Conservation (phyloP, 306 rosid genomes). For the Castanea crenata region DNA sequence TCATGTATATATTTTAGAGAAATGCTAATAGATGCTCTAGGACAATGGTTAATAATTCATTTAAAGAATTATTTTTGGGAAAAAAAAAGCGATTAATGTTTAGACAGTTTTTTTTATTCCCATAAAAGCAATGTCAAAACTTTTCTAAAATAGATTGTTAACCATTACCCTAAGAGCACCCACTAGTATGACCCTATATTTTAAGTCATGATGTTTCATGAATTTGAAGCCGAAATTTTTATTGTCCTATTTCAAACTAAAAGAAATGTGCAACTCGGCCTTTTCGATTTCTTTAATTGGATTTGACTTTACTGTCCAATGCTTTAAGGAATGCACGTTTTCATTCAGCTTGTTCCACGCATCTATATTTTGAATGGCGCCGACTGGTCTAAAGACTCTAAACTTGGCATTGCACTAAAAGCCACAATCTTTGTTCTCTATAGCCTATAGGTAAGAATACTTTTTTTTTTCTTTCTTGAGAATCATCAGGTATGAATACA, state of each 20-base stretch:
- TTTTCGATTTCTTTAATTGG: background rate
- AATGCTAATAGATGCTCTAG: too few relatives aligned
- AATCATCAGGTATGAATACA: too few relatives aligned
- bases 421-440: background rate
- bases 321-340: background rate
- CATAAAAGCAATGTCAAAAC: too few relatives aligned
- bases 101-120: too few relatives aligned
- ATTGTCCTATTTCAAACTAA: background rate
- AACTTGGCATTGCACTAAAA: background rate
- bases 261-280: background rate
- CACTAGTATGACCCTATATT: too few relatives aligned
- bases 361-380: slow-evolving; percentile 16
- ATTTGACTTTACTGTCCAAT: background rate
- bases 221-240: background rate
- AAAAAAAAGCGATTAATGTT: too few relatives aligned
- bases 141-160: too few relatives aligned
- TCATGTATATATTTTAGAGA: background rate
- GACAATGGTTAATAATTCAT: too few relatives aligned
- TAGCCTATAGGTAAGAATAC: too few relatives aligned
- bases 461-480: too few relatives aligned
- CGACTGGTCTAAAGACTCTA: slow-evolving; percentile 16
- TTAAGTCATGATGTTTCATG: background rate
- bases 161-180: too few relatives aligned
- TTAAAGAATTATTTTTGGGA: too few relatives aligned
- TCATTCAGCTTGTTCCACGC: slow-evolving; percentile 1